phyloP scores from a whole-genome alignment of 176 grass and related monocot genomes.

The Oryza australiensis region DNA sequence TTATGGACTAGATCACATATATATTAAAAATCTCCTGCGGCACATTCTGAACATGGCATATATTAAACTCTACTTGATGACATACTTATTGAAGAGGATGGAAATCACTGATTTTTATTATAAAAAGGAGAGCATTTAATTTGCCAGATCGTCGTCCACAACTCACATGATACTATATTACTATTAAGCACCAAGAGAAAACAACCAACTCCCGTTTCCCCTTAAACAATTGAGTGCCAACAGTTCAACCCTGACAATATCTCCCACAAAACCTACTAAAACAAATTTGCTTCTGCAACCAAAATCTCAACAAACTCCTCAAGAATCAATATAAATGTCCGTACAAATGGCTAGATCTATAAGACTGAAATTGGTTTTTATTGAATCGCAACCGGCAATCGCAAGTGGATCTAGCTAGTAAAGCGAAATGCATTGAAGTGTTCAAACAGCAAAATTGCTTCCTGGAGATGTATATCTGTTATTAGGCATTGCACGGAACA shows the following conservation, averaged over 20 bases:
- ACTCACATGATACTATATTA: background rate
- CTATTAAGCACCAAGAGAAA: background rate
- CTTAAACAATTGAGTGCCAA: background rate
- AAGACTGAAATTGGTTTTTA: background rate
- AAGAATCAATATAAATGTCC: background rate
- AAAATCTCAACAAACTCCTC: slow-evolving; percentile 2
- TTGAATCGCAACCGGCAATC: background rate
- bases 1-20: background rate
- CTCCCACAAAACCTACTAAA: background rate
- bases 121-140: background rate
- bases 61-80: background rate
- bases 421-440: background rate
- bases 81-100: background rate
- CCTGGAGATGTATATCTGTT: background rate
- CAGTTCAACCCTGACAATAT: background rate
- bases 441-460: background rate
- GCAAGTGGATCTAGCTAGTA: background rate
- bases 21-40: background rate
- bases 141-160: background rate
- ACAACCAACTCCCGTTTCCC: background rate
- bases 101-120: background rate
- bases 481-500: background rate
- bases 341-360: background rate
- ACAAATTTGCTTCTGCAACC: background rate
- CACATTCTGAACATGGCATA: background rate